These are phyloP conservation scores for Colletotrichum paranaense DNA, from an alignment of 2,329 filamentous ascomycete species.

Conservation along the genomic window DNA sequence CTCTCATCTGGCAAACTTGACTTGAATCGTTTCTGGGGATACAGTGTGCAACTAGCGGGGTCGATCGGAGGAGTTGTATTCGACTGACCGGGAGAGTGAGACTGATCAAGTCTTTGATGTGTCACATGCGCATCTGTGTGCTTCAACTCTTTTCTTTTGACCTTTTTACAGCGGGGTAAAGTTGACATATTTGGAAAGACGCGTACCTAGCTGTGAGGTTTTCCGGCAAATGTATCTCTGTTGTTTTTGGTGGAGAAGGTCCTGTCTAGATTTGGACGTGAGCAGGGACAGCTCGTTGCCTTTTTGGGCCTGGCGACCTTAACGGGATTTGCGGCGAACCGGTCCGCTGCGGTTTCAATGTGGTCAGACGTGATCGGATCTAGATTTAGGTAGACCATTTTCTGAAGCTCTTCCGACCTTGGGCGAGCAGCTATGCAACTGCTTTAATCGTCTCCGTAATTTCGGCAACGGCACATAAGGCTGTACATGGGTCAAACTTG, in stretches of 20 bases:
- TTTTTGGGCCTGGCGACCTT: constrained; percentile 22
- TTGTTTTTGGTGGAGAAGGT: constrained; percentile 14
- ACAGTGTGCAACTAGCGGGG: no score
- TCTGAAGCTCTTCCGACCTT: not conserved
- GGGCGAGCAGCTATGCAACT: not conserved
- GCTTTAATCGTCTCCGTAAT: not conserved
- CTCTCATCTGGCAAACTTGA: not conserved
- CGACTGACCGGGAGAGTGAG: not conserved
- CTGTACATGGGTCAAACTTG: not conserved
- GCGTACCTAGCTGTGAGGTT: constrained; percentile 9
- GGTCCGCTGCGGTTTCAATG: not conserved
- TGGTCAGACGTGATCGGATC: not conserved
- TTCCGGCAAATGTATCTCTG: not conserved
- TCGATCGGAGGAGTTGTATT: no score
- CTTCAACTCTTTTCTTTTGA: not conserved
- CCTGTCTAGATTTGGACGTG: constrained; percentile 22
- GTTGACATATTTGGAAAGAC: not conserved
- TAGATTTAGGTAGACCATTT: not conserved
- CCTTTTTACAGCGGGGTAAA: constrained; percentile 1
- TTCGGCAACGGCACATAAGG: not conserved
- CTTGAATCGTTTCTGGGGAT: not conserved
- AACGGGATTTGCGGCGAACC: not conserved
- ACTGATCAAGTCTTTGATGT: not conserved
- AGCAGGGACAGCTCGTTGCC: constrained; percentile 35
- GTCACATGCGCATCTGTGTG: not conserved